Evolutionary conservation across 2,329 filamentous ascomycete genomes (phyloP).

Genomic region (Exophiala alcalophila): DNA sequence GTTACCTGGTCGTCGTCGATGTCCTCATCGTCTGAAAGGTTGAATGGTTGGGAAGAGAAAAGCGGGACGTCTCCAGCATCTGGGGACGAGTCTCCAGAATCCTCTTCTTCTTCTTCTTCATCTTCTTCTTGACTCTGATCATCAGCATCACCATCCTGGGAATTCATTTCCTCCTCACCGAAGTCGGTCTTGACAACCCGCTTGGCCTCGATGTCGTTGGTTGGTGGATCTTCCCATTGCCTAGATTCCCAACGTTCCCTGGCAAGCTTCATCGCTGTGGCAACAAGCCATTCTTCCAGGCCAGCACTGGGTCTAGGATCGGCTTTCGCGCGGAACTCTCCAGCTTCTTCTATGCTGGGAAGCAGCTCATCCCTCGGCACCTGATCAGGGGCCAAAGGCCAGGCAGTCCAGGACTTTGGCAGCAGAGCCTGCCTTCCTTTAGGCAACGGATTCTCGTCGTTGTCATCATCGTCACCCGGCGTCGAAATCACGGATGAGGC

Average conservation of each 20-base stretch:
- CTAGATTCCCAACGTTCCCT: slow-evolving; percentile 55
- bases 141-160: slow-evolving; percentile 2
- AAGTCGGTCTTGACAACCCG: not conserved
- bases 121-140: slow-evolving; percentile 1
- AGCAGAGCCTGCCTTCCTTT: slow-evolving; percentile 40
- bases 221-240: slow-evolving; percentile 13
- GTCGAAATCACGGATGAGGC: slow-evolving; percentile 6
- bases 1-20: slow-evolving; percentile 19
- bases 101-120: not conserved
- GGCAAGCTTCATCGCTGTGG: slow-evolving; percentile 62
- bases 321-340: slow-evolving; percentile 5
- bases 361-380: slow-evolving; percentile 60
- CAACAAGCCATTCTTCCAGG: slow-evolving; percentile 69
- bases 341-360: slow-evolving; percentile 30
- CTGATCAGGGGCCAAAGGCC: slow-evolving; percentile 66
- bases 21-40: slow-evolving; percentile 10
- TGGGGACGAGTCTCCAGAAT: slow-evolving; percentile 1
- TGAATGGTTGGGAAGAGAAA: slow-evolving; percentile 19
- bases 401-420: slow-evolving; percentile 71
- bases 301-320: slow-evolving; percentile 51
- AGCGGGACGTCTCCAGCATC: slow-evolving; percentile 8
- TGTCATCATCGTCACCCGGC: slow-evolving; percentile 1
- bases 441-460: slow-evolving; percentile 29
- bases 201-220: not conserved
- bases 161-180: slow-evolving; percentile 3